These are phyloP conservation scores for Podospora fimiseda DNA, from an alignment of 495 filamentous ascomycete species.

Conservation along the genomic window DNA sequence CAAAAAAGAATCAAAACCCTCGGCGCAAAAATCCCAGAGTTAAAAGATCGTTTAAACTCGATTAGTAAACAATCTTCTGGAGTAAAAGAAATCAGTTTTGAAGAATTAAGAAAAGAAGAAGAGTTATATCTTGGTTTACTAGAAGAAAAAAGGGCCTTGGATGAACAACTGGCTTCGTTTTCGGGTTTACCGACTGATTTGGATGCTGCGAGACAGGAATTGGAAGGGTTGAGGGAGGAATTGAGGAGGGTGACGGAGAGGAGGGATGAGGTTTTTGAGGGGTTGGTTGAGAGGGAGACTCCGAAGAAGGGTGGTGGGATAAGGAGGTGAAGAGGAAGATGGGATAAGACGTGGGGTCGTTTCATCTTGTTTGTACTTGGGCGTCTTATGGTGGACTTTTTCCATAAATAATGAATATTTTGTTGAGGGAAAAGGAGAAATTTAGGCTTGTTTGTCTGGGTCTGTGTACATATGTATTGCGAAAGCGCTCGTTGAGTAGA, in stretches of 20 bases:
- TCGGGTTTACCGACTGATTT: slow-evolving; percentile 64
- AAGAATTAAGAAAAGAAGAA: slow-evolving; percentile 46
- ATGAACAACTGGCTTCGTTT: slow-evolving; percentile 53
- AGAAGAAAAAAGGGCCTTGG: slow-evolving; percentile 48
- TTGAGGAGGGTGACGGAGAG: slow-evolving; percentile 48
- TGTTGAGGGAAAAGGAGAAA: too few species aligned
- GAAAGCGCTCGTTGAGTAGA: too few species aligned
- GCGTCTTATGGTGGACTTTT: too few species aligned
- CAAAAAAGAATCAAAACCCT: slow-evolving; percentile 55
- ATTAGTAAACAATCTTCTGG: slow-evolving; percentile 5
- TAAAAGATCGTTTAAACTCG: slow-evolving; percentile 31
- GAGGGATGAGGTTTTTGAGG: slow-evolving; percentile 67
- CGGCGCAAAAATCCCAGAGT: slow-evolving; percentile 48
- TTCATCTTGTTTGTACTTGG: too few species aligned
- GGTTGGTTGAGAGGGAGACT: slow-evolving; percentile 46
- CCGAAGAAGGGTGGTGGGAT: slow-evolving; percentile 33
- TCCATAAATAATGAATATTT: too few species aligned
- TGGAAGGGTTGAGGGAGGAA: slow-evolving; percentile 58
- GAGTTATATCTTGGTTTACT: slow-evolving; percentile 45
- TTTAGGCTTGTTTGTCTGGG: too few species aligned
- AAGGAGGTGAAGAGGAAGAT: too few species aligned
- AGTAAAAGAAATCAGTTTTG: slow-evolving; percentile 36
- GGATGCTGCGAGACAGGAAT: slow-evolving; percentile 56
- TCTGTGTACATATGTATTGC: too few species aligned
- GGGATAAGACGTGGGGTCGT: too few species aligned